Percentiles rank a stretch among this genome's conserved stretches.
Conservation (phyloP, 768 basidiomycete genomes). For the Grammothele lineata region DNA sequence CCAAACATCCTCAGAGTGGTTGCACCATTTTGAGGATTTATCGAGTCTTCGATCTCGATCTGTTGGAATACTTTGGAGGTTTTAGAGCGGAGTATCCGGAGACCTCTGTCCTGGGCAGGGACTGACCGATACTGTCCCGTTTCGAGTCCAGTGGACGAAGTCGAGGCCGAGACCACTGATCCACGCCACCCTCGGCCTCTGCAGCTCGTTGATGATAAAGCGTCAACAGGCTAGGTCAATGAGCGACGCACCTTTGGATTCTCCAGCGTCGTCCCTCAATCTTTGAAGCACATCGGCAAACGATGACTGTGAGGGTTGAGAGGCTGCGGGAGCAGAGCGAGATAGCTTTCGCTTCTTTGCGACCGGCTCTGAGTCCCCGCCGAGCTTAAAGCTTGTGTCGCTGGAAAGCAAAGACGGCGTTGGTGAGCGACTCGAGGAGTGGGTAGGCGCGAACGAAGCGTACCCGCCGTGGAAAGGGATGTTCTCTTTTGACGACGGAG, state of each 20-base stretch:
- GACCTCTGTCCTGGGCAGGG: neutral
- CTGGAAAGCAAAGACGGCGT: neutral
- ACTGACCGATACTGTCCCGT: slow-evolving; percentile 64
- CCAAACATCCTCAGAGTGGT: slow-evolving; percentile 76
- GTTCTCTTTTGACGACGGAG: slow-evolving; percentile 16
- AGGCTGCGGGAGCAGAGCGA: slow-evolving; percentile 10
- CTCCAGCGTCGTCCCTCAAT: slow-evolving; percentile 30
- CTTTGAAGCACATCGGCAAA: slow-evolving; percentile 37
- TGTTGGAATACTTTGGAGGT: slow-evolving; percentile 80
- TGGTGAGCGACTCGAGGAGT: neutral
- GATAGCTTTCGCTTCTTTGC: slow-evolving; percentile 31
- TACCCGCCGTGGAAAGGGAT: slow-evolving; percentile 16
- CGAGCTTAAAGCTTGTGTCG: slow-evolving; percentile 15
- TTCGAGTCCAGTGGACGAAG: slow-evolving; percentile 52
- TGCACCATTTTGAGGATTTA: slow-evolving; percentile 36
- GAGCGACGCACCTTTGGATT: slow-evolving; percentile 18
- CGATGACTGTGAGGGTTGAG: slow-evolving; percentile 26
- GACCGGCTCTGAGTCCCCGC: slow-evolving; percentile 22
- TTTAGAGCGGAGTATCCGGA: neutral
- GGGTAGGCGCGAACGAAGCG: slow-evolving; percentile 1
- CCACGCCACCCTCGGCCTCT: slow-evolving; percentile 77
- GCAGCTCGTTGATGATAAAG: neutral
- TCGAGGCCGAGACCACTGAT: slow-evolving; percentile 66
- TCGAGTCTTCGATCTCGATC: slow-evolving; percentile 82
- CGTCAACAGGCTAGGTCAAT: neutral